These are phyloP conservation scores for Silene latifolia DNA, from an alignment of 148 eudicot genomes.

Conservation along the genomic window DNA sequence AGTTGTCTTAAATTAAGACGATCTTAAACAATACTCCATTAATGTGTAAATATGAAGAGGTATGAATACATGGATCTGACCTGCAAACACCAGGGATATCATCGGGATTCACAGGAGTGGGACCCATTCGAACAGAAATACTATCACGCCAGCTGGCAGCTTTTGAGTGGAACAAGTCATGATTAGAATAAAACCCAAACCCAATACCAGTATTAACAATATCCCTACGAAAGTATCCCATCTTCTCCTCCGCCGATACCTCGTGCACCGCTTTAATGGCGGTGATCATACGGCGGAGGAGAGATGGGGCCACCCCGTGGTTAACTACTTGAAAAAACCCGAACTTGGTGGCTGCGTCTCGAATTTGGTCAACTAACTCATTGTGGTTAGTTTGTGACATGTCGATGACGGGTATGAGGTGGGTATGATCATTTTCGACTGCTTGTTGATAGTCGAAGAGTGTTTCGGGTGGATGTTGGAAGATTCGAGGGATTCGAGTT, in stretches of 20 bases:
- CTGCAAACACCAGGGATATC: conserved; percentile 38
- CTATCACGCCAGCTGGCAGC: conserved; percentile 89
- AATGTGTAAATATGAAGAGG: no score
- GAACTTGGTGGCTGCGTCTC: conserved; percentile 36
- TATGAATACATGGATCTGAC: conserved; percentile 5
- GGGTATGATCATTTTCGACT: background rate
- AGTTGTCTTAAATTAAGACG: no score
- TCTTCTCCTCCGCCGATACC: conserved; percentile 24
- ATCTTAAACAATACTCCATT: no score
- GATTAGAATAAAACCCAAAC: conserved; percentile 41
- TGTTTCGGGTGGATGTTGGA: conserved; percentile 27
- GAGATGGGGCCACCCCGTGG: conserved; percentile 34
- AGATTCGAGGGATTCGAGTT: conserved; percentile 49
- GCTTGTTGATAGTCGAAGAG: background rate
- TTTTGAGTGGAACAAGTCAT: conserved; percentile 54
- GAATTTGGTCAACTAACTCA: conserved; percentile 30
- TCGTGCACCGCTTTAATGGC: conserved; percentile 41
- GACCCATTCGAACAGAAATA: conserved; percentile 38
- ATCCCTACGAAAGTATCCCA: conserved; percentile 32
- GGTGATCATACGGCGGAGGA: conserved; percentile 19
- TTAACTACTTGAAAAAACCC: conserved; percentile 68
- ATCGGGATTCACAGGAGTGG: conserved; percentile 27
- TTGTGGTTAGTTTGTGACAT: conserved; percentile 30
- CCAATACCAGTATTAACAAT: conserved; percentile 21
- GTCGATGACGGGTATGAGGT: conserved; percentile 49